phyloP scores from a whole-genome alignment of 495 filamentous ascomycete species.

The Cenococcum geophilum region DNA sequence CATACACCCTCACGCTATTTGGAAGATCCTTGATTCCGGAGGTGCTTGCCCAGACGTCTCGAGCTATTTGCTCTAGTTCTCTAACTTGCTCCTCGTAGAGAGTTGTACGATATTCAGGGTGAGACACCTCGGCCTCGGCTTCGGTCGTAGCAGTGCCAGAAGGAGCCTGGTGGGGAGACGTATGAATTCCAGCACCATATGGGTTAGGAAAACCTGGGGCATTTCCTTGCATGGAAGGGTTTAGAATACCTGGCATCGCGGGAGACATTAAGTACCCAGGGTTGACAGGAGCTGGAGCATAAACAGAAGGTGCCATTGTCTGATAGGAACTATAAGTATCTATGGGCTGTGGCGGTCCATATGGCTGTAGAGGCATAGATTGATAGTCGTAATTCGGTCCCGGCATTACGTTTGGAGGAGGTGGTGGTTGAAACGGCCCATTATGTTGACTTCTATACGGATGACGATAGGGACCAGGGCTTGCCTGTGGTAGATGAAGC shows the following conservation, averaged over 20 bases:
- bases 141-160: background rate
- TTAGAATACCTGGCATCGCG: slow-evolving; percentile 3
- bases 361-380: slow-evolving; percentile 5
- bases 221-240: slow-evolving; percentile 8
- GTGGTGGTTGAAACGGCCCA: slow-evolving; percentile 37
- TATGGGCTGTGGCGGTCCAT: slow-evolving; percentile 8
- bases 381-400: slow-evolving; percentile 25
- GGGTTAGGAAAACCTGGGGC: background rate
- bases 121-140: background rate
- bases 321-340: slow-evolving; percentile 23
- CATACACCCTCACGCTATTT: slow-evolving; percentile 55
- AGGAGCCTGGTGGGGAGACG: background rate
- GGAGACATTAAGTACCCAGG: slow-evolving; percentile 23
- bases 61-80: slow-evolving; percentile 51
- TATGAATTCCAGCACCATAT: background rate
- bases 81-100: slow-evolving; percentile 48
- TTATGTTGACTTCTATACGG: slow-evolving; percentile 39
- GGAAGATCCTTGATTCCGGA: slow-evolving; percentile 57
- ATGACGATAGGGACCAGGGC: slow-evolving; percentile 40
- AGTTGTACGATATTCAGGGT: slow-evolving; percentile 16
- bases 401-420: slow-evolving; percentile 4
- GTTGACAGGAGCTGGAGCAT: slow-evolving; percentile 2
- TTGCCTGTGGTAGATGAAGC: slow-evolving; percentile 35
- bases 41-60: slow-evolving; percentile 57
- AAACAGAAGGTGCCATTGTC: slow-evolving; percentile 15